Conservation (phyloP, 768 basidiomycete species). For the Termitomyces sp. region DNA sequence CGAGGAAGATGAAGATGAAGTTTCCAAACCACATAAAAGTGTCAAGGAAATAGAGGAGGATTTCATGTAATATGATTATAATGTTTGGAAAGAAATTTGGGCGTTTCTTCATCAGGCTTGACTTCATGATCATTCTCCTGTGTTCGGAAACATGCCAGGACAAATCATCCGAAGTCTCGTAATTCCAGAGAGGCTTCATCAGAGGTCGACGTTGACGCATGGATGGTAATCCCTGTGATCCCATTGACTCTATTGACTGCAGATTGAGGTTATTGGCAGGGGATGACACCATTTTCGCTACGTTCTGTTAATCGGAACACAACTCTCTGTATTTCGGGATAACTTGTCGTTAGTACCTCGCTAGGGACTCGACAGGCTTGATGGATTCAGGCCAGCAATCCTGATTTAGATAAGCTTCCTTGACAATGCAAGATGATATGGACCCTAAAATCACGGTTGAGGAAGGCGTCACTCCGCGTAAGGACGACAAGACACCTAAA, state of each 20-base stretch:
- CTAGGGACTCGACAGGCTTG: not conserved
- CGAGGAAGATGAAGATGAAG: constrained; percentile 55
- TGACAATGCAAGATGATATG: no score
- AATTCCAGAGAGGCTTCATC: not conserved
- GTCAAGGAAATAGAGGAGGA: constrained; percentile 81
- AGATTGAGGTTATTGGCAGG: not conserved
- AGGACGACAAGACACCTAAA: no score
- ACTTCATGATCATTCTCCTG: not conserved
- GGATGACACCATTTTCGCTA: no score
- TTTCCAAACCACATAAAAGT: constrained; percentile 37
- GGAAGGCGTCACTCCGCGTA: no score
- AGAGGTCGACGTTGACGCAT: not conserved
- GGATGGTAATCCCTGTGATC: no score
- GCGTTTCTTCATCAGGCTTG: not conserved
- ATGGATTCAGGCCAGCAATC: not conserved
- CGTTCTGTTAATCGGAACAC: no score
- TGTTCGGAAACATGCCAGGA: not conserved
- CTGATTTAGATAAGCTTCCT: no score
- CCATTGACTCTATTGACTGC: not conserved
- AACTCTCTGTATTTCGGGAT: no score
- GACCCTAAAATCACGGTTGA: no score
- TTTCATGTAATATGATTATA: constrained; percentile 58
- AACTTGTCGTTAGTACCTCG: no score
- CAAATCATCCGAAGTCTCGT: not conserved
- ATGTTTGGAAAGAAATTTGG: not conserved